These are phyloP conservation scores for Ophiostoma fasciatum DNA, from an alignment of 2,329 filamentous ascomycete genomes.

Conservation along the genomic window DNA sequence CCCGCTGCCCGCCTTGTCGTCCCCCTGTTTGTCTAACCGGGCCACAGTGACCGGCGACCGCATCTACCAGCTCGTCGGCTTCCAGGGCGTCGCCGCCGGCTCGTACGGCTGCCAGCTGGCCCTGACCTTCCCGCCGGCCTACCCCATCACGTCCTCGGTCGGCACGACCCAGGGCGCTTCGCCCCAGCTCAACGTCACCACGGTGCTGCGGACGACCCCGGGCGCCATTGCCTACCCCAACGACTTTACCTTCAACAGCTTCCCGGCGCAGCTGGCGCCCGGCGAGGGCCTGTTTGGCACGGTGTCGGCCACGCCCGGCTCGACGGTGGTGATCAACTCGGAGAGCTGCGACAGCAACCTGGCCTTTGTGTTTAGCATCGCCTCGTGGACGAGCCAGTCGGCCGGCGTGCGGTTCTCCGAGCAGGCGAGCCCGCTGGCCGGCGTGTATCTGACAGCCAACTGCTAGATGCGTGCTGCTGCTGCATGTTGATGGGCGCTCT, in stretches of 20 bases:
- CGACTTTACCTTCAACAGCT: slow-evolving; percentile 1
- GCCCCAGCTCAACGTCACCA: slow-evolving; percentile 6
- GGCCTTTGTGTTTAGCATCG: slow-evolving; percentile 5
- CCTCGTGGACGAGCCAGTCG: slow-evolving; percentile 4
- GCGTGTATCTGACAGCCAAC: slow-evolving; percentile 7
- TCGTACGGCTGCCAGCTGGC: slow-evolving; percentile 7
- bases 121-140: slow-evolving; percentile 3
- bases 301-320: slow-evolving; percentile 1
- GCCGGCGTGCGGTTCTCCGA: slow-evolving; percentile 2
- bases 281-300: slow-evolving; percentile 7
- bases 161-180: not conserved
- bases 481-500: no score
- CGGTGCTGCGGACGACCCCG: slow-evolving; percentile 3
- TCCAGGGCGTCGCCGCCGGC: slow-evolving; percentile 5
- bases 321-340: slow-evolving; percentile 6
- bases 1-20: no score
- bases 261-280: not conserved
- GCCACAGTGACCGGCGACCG: not conserved
- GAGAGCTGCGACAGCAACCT: slow-evolving; percentile 4
- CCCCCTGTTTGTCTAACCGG: no score
- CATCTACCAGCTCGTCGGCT: slow-evolving; percentile 9
- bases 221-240: slow-evolving; percentile 5
- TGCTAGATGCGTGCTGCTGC: no score
- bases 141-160: slow-evolving; percentile 1
- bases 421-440: slow-evolving; percentile 2